Base-by-base conservation (phyloP, 352 stramenopile species). In the Globisporangium mamillatum region DNA sequence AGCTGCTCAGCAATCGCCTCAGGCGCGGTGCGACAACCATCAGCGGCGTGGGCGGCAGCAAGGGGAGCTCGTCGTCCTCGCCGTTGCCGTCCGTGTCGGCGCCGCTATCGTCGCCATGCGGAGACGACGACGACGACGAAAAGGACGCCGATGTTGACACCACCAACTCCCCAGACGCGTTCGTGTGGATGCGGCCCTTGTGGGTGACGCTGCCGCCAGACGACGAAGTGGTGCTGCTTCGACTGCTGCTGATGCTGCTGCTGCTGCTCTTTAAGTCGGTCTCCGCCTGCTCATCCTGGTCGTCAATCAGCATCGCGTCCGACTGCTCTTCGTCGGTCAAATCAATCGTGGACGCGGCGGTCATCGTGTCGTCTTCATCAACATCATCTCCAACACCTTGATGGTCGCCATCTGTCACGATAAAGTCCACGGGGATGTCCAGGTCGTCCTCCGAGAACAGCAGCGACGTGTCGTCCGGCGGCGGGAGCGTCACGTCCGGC, bases 401-500 rank as follows among this genome's bases (percentile, higher is more conserved):
- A 6, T 12, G 18, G 44, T 52, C 3, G 46, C 54, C 16, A 69
- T 61, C 68, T 0, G 57, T 22, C 46, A 80, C 74, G n/a, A 81
- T 50, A 9, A 79, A 59, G 59, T 68, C 65, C 52, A 60, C 56
- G 4, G 64, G 64, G 52, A 72, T 63, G 41, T 72, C 60, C 24
- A 71, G 34, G 25, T 74, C 69, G 57, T 82, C 32, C 62, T 87
- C 77, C 3, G 71, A 73, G 50, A 88, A 80, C 3, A 77, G 67
- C 8, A 81, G 38, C 38, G 74, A 70, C 52, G 79, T 66, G 9
- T 89, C 75, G 50, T 88, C 73, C 0, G 82, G 78, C 12, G 81
- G 78, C 36, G 82, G 79, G 54, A 92, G 74, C 61, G 82, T 91
- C 73, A 95, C 83, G 52, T 95, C 84, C 9, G 88, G 88, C 36